These are phyloP conservation scores for Chaetomiaceae sp. DNA, from an alignment of 2,329 filamentous ascomycete genomes.

Conservation along the genomic window DNA sequence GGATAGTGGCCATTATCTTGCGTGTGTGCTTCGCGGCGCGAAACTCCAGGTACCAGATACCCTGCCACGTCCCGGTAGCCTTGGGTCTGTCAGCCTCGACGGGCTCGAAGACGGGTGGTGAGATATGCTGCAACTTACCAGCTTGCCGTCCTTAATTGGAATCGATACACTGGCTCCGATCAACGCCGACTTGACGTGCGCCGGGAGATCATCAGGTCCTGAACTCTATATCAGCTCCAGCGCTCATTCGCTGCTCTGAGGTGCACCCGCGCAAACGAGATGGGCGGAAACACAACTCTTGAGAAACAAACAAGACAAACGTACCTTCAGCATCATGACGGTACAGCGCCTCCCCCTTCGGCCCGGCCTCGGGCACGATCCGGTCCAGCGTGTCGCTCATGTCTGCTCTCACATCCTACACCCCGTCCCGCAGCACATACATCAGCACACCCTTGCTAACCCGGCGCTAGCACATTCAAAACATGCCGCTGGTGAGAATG, in stretches of 20 bases:
- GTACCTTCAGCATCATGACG: slow-evolving; percentile 74
- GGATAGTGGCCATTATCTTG: slow-evolving; percentile 85
- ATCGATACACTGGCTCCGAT: slow-evolving; percentile 86
- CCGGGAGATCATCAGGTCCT: slow-evolving; percentile 91
- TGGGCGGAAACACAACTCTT: too few species aligned
- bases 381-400: slow-evolving; percentile 93
- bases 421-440: too few species aligned
- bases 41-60: slow-evolving; percentile 95
- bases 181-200: slow-evolving; percentile 87
- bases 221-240: slow-evolving; percentile 33
- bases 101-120: neutral
- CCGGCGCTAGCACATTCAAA: too few species aligned
- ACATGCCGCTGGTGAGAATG: too few species aligned
- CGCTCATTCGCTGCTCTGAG: neutral
- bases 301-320: neutral
- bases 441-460: too few species aligned
- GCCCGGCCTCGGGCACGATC: slow-evolving; percentile 73
- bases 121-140: slow-evolving; percentile 43
- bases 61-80: slow-evolving; percentile 65
- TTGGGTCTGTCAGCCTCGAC: neutral
- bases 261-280: too few species aligned
- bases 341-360: slow-evolving; percentile 68
- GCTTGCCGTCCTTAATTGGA: slow-evolving; percentile 77
- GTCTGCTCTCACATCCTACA: slow-evolving; percentile 82
- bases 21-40: slow-evolving; percentile 67